These are phyloP conservation scores for Nectriaceae sp. DNA, from an alignment of 2,329 filamentous ascomycete genomes.

Conservation along the genomic window DNA sequence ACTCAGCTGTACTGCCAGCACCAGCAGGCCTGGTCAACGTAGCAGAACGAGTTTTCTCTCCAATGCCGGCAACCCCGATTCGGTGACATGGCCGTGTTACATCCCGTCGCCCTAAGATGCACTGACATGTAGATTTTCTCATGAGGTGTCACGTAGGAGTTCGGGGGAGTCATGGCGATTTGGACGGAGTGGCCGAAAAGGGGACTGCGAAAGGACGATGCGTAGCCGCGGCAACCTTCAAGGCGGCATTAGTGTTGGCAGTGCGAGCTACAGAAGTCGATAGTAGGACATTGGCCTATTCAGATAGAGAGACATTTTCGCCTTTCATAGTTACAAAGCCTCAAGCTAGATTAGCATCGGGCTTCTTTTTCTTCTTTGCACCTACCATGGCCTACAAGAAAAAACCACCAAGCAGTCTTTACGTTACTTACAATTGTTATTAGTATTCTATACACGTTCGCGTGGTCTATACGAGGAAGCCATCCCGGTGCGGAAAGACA, in stretches of 20 bases:
- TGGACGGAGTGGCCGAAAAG: too few species aligned
- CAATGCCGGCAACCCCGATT: too few species aligned
- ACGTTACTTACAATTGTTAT: too few species aligned
- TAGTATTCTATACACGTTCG: not conserved
- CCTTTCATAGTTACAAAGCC: conserved; percentile 74
- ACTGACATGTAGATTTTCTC: too few species aligned
- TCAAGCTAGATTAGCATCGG: conserved; percentile 80
- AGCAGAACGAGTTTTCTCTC: too few species aligned
- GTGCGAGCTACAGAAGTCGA: conserved; percentile 26
- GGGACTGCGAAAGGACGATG: conserved; percentile 13
- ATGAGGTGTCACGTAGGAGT: too few species aligned
- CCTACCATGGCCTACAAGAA: conserved; percentile 60
- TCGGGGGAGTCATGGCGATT: too few species aligned
- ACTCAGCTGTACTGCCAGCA: too few species aligned
- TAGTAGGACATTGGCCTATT: conserved; percentile 32
- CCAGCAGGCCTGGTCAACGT: too few species aligned
- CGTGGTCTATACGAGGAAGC: conserved; percentile 21
- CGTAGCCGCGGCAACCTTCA: conserved; percentile 23
- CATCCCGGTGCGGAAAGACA: conserved; percentile 6
- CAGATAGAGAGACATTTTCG: conserved; percentile 34
- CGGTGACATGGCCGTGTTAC: too few species aligned
- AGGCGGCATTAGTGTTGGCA: conserved; percentile 15
- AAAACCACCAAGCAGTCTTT: conserved; percentile 1
- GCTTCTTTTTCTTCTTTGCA: conserved; percentile 88
- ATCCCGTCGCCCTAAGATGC: too few species aligned